Evolutionary conservation across 495 filamentous ascomycete species (phyloP).

Genomic region (Talaromyces thailandensis): DNA sequence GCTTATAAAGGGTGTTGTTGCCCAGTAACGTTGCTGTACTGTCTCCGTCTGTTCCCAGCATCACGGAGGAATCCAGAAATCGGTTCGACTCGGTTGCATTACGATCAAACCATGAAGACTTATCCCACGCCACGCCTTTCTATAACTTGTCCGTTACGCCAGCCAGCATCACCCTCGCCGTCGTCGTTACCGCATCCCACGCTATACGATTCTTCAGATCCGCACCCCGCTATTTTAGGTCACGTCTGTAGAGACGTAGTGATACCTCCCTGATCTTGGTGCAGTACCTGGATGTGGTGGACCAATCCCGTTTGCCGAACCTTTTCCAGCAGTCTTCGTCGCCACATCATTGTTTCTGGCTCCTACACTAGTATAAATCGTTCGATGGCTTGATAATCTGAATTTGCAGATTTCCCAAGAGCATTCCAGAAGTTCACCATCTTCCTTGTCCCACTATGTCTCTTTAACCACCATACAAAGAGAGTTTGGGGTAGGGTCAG

Average conservation of each 20-base stretch:
- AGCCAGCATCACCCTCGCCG: neutral
- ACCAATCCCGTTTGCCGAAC: neutral
- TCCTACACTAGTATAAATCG: neutral
- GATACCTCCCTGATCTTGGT: neutral
- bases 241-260: neutral
- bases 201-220: neutral
- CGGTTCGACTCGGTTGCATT: neutral
- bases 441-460: neutral
- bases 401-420: neutral
- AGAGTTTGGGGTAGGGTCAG: neutral
- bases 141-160: constrained; percentile 19
- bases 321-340: neutral
- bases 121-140: constrained; percentile 18
- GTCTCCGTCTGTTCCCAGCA: neutral
- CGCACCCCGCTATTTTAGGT: neutral
- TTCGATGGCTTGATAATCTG: neutral
- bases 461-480: neutral
- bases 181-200: neutral
- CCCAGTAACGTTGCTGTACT: neutral
- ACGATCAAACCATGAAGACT: constrained; percentile 36
- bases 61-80: neutral
- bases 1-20: neutral
- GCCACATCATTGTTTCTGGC: neutral
- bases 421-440: neutral
- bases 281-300: neutral